A percentile compares a stretch with the other conserved stretches of the same genome.
Conservation (phyloP, 2,329 filamentous ascomycete species). For the Aureobasidium pullulans region DNA sequence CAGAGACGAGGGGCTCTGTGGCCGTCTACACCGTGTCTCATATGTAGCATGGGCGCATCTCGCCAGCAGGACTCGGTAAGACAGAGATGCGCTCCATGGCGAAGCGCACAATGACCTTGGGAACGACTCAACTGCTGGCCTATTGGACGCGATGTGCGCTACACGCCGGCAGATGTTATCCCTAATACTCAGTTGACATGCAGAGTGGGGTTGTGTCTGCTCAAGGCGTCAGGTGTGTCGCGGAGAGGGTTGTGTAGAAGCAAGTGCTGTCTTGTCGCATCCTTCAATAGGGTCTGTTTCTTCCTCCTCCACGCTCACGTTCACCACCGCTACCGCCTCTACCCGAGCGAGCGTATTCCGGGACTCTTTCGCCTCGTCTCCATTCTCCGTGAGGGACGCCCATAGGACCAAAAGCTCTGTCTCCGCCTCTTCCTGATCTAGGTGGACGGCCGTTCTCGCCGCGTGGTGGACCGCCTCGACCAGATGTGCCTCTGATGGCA, state of each 20-base stretch:
- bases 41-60: not conserved
- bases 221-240: not conserved
- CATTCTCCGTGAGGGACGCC: constrained; percentile 30
- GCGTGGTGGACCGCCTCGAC: constrained; percentile 23
- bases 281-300: constrained; percentile 14
- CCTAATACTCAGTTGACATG: not conserved
- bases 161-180: too few relatives aligned
- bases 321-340: constrained; percentile 19
- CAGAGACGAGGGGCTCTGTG: not conserved
- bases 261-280: not conserved
- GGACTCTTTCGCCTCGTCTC: constrained; percentile 32
- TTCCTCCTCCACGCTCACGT: constrained; percentile 19
- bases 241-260: not conserved
- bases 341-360: constrained; percentile 19
- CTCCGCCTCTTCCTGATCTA: constrained; percentile 19
- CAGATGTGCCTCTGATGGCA: constrained; percentile 38
- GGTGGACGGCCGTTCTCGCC: constrained; percentile 24
- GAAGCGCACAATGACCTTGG: too few relatives aligned
- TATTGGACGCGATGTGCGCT: too few relatives aligned
- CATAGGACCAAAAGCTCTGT: constrained; percentile 21
- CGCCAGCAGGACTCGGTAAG: too few relatives aligned
- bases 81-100: too few relatives aligned
- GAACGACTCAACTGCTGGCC: too few relatives aligned
- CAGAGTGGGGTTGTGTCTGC: not conserved
- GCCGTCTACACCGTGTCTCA: not conserved